These are phyloP conservation scores for Eucalyptus sideroxylon DNA, from an alignment of 345 rosid genomes.

Conservation along the genomic window DNA sequence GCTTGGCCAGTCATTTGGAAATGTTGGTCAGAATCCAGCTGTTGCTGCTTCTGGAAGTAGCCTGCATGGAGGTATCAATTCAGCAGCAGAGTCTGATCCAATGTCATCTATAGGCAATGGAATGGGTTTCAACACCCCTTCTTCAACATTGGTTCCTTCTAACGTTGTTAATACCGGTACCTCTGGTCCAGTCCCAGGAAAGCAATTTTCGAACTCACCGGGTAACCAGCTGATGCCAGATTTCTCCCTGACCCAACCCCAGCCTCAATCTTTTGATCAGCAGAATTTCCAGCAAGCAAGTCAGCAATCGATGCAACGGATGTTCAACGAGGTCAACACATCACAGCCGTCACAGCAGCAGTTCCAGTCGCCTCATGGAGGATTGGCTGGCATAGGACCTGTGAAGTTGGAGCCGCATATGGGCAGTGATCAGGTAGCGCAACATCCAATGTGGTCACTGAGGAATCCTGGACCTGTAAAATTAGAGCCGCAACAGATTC, in stretches of 20 bases:
- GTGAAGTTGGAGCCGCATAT: conserved; percentile 86
- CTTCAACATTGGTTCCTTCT: conserved; percentile 47
- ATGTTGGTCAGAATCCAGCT: conserved; percentile 46
- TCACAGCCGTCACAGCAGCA: conserved; percentile 52
- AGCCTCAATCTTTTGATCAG: conserved; percentile 47
- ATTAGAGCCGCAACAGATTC: conserved; percentile 66
- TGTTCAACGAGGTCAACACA: conserved; percentile 31
- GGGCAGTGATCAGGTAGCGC: conserved; percentile 52
- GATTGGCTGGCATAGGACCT: conserved; percentile 54
- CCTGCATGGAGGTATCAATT: conserved; percentile 47
- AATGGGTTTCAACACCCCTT: conserved; percentile 48
- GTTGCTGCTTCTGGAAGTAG: conserved; percentile 37
- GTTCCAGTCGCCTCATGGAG: conserved; percentile 49
- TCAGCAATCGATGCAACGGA: conserved; percentile 65
- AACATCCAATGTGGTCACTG: conserved; percentile 43
- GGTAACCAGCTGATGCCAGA: conserved; percentile 58
- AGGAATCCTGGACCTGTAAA: conserved; percentile 62
- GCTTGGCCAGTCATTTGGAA: conserved; percentile 81
- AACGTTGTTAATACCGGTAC: conserved; percentile 55
- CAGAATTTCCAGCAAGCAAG: conserved; percentile 61
- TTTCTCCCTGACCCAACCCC: conserved; percentile 26
- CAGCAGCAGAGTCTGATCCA: conserved; percentile 73
- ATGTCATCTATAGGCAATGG: conserved; percentile 57
- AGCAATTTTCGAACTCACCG: conserved; percentile 50
- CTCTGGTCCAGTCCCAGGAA: conserved; percentile 69